Conservation (phyloP, 108 stramenopile species). For the Nitzschia sp. region DNA sequence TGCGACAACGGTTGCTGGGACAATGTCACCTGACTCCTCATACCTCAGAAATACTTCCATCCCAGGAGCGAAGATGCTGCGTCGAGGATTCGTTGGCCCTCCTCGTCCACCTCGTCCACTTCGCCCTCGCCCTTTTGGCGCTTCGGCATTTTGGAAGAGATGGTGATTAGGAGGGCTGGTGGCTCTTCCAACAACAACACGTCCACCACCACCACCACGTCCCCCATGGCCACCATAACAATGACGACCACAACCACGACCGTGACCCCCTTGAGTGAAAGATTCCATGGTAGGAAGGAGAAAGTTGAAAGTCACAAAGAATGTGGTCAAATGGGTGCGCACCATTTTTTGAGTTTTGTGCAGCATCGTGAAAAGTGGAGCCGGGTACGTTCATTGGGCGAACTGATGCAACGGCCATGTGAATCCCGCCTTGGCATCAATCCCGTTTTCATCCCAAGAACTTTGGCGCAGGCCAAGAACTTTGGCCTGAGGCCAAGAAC, state of each 20-base stretch:
- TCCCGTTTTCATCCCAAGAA: too few relatives aligned
- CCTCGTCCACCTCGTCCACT: not conserved
- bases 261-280: not conserved
- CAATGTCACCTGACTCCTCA: not conserved
- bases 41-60: not conserved
- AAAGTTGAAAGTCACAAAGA: too few relatives aligned
- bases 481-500: too few relatives aligned
- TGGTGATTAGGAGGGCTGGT: too few relatives aligned
- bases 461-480: too few relatives aligned
- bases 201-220: not conserved
- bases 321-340: too few relatives aligned
- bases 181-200: not conserved
- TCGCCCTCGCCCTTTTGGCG: not conserved
- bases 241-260: not conserved
- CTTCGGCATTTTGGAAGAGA: too few relatives aligned
- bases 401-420: too few relatives aligned
- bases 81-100: not conserved
- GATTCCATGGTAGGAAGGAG: not conserved
- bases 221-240: not conserved
- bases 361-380: too few relatives aligned
- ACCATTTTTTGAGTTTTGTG: too few relatives aligned
- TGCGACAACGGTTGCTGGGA: not conserved
- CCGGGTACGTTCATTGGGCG: too few relatives aligned
- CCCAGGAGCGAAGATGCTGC: not conserved
- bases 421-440: too few relatives aligned